Base-by-base conservation (phyloP, 179 eudicot genomes). In the Actinidia arguta region DNA sequence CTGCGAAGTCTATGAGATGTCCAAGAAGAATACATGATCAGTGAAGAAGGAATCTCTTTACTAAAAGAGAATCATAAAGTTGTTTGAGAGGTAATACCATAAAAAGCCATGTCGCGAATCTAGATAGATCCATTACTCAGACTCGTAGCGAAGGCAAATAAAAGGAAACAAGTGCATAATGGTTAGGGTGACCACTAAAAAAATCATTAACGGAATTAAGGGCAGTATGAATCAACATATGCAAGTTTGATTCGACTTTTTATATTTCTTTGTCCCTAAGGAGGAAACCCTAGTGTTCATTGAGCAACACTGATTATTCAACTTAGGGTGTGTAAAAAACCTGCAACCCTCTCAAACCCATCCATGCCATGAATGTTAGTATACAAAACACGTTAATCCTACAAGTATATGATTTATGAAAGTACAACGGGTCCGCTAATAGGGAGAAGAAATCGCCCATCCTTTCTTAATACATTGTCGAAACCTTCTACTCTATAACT, bases 1-100 rank as follows among this genome's bases (percentile, higher is more conserved):
- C 88, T 82, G 90, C 92, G 81, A 85, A 86, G 87, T 85, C 93
- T 91, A 87, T 12, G 82, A 78, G 46, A 55, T 64, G 80, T 58
- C 55, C 27, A n/a, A 82, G 24, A 44, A 22, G 17, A 25, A 74
- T 25, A 84, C 22, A 79, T 46, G 58, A 86, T 86, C 81, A 86
- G 87, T 81, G 84, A 75, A 75, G 71, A 64, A 24, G n/a, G n/a
- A n/a, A n/a, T 54, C 72, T 24, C 56, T 78, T n/a, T 46, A 76
- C 12, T 71, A 31, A 62, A 50, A 46, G 22, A n/a, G 47, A 59
- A 27, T 24, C 25, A 70, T 17, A 51, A 22, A 46, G 13, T 3
- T 62, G 66, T n/a, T 46, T 50, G 47, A 71, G 24, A 8, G 58
- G 64, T n/a, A 27, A 62, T 7, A 64, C 24, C 44, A 36, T 48